These are phyloP conservation scores for Quercus mongolica DNA, from an alignment of 306 rosid species.

Conservation along the genomic window DNA sequence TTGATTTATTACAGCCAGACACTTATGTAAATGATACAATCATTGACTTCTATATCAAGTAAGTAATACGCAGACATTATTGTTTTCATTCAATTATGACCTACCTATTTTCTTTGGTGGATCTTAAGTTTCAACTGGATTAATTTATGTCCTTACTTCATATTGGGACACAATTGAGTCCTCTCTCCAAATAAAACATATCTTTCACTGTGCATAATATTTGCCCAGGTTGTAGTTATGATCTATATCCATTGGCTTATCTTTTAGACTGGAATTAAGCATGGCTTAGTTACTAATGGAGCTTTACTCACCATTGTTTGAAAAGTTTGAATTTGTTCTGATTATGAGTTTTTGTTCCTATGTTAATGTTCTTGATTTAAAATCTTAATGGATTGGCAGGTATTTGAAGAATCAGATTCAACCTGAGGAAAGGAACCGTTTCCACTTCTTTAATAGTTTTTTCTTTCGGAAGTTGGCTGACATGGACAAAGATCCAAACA, in stretches of 20 bases:
- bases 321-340: neutral
- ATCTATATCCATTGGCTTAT: neutral
- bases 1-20: conserved; percentile 93
- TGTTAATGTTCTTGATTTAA: neutral
- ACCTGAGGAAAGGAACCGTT: conserved; percentile 63
- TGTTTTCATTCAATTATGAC: conserved; percentile 6
- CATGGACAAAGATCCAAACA: conserved; percentile 93
- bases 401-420: conserved; percentile 76
- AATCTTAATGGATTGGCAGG: conserved; percentile 38
- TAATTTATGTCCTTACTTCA: neutral
- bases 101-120: neutral
- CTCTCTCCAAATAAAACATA: too few relatives aligned
- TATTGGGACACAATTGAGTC: neutral
- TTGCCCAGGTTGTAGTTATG: neutral
- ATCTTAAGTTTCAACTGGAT: neutral
- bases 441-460: conserved; percentile 91
- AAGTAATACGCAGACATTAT: conserved; percentile 27
- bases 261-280: neutral
- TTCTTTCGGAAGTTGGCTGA: conserved; percentile 96
- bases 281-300: neutral
- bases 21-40: conserved; percentile 89
- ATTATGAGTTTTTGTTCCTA: neutral
- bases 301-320: neutral
- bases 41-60: conserved; percentile 91
- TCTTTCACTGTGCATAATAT: neutral